Base-by-base conservation (phyloP, 225 moss, liverwort and hornwort species). In the Neckera pumila region DNA sequence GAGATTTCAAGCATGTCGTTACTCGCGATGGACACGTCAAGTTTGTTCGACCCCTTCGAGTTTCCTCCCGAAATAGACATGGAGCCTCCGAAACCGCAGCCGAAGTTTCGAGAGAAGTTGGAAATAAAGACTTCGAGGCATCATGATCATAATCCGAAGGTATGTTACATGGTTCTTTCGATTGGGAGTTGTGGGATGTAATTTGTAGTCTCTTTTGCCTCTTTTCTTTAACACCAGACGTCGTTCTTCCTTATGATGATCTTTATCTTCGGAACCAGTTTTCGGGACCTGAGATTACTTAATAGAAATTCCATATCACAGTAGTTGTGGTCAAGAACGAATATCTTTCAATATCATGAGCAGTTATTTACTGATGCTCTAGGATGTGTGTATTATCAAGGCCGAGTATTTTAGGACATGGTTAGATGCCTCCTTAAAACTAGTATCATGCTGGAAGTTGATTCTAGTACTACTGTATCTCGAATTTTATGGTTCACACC, bases 11-110 rank as follows among this genome's bases (percentile, higher is more conserved):
- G 74, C 43, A 94, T 94, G 94, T 94, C 94, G 86, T 87, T 94
- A 89, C 89, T 94, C 69, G 88, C 94, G 18, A 94, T 94, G 94
- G 94, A 94, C 58, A 92, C 94, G 82, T 92, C 94, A 69, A 93
- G 94, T 91, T 81, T 94, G 82, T 94, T 94, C 61, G 94, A 94
- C 59, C 92, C 92, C 19, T 94, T 94, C 80, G 92, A 93, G 89
- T 92, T 93, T 92, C 89, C 94, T 57, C 88, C 61, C 12, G 94
- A 94, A 25, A 86, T 91, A 73, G 90, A 93, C 71, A 86, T 89
- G 76, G 91, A 93, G 40, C 90, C 83, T 20, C 90, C 90, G 78
- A 91, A 91, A 67, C 86, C 91, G 86, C 90, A 93, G 79, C 62
- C 86, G 30, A 92, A 91, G 86, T 92, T 90, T 85, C 88, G 94